Conservation (phyloP, 1,139 yeast species). For the Candida dubliniensis region DNA sequence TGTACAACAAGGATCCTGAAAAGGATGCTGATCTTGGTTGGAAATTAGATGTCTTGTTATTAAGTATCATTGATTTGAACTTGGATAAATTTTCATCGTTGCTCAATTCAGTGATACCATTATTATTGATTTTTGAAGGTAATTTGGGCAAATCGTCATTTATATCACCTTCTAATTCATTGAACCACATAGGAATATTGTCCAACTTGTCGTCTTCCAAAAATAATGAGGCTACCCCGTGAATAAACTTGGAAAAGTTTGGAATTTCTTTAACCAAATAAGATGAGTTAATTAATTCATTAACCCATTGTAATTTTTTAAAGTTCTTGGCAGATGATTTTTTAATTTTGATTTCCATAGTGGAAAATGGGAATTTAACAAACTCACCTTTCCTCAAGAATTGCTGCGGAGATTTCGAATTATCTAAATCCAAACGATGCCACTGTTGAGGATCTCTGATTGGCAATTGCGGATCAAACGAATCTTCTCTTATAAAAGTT, state of each 20-base stretch:
- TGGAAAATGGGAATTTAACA: slow-evolving; percentile 83
- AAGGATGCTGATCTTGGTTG: slow-evolving; percentile 43
- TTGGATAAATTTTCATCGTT: slow-evolving; percentile 50
- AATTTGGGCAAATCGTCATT: slow-evolving; percentile 24
- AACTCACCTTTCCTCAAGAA: slow-evolving; percentile 84
- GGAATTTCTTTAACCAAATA: slow-evolving; percentile 90
- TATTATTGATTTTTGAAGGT: slow-evolving; percentile 14
- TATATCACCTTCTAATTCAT: slow-evolving; percentile 77
- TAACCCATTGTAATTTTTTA: slow-evolving; percentile 70
- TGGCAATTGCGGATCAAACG: slow-evolving; percentile 81
- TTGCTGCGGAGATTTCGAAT: slow-evolving; percentile 65
- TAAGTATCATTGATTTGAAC: slow-evolving; percentile 43
- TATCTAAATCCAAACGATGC: slow-evolving; percentile 92
- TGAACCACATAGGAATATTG: slow-evolving; percentile 90
- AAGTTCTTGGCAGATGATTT: slow-evolving; percentile 45
- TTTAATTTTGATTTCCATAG: slow-evolving; percentile 83
- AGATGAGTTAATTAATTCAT: slow-evolving; percentile 71
- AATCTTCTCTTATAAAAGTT: slow-evolving; percentile 83
- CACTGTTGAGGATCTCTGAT: slow-evolving; percentile 85
- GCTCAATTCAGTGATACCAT: slow-evolving; percentile 13
- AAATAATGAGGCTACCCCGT: slow-evolving; percentile 85
- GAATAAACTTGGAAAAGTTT: slow-evolving; percentile 84
- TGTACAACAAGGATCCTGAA: slow-evolving; percentile 36
- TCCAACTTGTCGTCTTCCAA: slow-evolving; percentile 90
- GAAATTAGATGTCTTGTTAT: slow-evolving; percentile 30